Percentiles rank a stretch among this genome's conserved stretches.
phyloP scores from a whole-genome alignment of 148 eudicot species.

The Amaranthus hypochondriacus region DNA sequence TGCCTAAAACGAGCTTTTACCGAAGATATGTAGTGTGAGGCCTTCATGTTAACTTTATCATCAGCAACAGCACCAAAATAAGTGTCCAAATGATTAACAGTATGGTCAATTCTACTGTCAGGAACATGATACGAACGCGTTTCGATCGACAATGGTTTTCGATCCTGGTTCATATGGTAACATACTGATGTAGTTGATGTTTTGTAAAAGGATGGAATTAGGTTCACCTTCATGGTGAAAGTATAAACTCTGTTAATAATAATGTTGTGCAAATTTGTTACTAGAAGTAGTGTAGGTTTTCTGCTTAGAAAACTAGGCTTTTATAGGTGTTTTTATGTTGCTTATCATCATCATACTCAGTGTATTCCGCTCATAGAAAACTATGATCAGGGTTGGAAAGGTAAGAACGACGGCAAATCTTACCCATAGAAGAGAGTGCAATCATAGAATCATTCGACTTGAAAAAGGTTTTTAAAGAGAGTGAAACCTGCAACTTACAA shows the following conservation, averaged over 20 bases:
- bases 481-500: too few relatives aligned
- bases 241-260: background rate
- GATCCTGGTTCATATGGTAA: conserved; percentile 11
- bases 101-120: background rate
- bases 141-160: conserved; percentile 7
- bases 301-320: background rate
- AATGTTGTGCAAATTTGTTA: conserved; percentile 3
- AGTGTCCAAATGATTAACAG: conserved; percentile 7
- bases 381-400: too few relatives aligned
- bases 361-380: too few relatives aligned
- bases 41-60: conserved; percentile 24
- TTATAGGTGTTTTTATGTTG: background rate
- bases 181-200: conserved; percentile 8
- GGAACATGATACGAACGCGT: conserved; percentile 6
- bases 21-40: conserved; percentile 19
- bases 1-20: conserved; percentile 22
- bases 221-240: conserved; percentile 10
- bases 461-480: too few relatives aligned
- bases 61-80: conserved; percentile 18
- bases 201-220: conserved; percentile 11
- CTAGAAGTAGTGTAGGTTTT: background rate
- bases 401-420: too few relatives aligned
- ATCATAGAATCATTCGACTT: too few relatives aligned
- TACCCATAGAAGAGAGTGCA: too few relatives aligned
- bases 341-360: too few relatives aligned